Conservation (phyloP, 176 grass and related monocot species). For the Carex myosuroides region DNA sequence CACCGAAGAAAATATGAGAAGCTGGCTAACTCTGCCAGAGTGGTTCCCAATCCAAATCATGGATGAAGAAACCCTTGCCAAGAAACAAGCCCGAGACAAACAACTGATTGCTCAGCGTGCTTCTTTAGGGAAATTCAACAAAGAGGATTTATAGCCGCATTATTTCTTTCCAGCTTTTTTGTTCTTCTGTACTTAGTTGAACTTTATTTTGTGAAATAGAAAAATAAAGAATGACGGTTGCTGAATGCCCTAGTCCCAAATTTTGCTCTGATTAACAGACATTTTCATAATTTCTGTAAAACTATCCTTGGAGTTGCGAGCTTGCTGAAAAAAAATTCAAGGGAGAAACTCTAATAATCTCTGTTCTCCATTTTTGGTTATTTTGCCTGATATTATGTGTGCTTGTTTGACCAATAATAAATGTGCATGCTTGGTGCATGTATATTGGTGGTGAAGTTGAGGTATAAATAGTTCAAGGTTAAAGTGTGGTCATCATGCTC, state of each 20-base stretch:
- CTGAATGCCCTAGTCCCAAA: not conserved
- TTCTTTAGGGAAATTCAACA: slow-evolving; percentile 35
- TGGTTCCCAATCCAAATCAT: slow-evolving; percentile 87
- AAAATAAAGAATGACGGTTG: slow-evolving; percentile 1
- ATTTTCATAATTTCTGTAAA: not conserved
- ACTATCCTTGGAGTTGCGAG: not conserved
- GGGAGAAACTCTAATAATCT: not conserved
- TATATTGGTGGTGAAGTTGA: not conserved
- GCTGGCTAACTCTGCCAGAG: slow-evolving; percentile 52
- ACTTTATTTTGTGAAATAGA: not conserved
- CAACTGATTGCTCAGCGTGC: slow-evolving; percentile 33
- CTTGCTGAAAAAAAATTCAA: slow-evolving; percentile 1
- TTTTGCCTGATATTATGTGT: not conserved
- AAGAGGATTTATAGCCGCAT: slow-evolving; percentile 37
- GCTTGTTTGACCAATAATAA: not conserved
- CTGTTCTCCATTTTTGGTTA: not conserved
- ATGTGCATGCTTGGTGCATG: not conserved
- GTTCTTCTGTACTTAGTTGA: not conserved
- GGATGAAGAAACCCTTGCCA: slow-evolving; percentile 70
- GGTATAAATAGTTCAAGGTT: not conserved
- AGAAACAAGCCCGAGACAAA: slow-evolving; percentile 48
- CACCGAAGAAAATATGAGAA: slow-evolving; percentile 33
- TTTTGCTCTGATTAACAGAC: not conserved
- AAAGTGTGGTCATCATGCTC: not conserved
- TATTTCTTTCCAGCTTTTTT: not conserved